Evolutionary conservation across 306 rosid species (phyloP).

Genomic region (Casuarina cunninghamiana): DNA sequence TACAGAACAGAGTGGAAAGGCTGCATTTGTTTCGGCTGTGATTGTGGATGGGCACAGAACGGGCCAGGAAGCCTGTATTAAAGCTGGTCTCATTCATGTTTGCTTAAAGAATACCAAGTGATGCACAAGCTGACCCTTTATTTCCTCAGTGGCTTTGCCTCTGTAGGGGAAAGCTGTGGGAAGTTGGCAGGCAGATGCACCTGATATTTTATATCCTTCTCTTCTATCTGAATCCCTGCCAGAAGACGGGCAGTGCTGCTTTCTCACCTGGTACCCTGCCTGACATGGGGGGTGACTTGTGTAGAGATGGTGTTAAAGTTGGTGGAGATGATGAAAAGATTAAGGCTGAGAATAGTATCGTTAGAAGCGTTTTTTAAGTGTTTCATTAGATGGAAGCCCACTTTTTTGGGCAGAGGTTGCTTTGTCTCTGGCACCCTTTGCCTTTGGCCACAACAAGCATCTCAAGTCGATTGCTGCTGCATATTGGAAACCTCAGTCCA

Average conservation of each 20-base stretch:
- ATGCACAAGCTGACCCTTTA: constrained; percentile 80
- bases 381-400: constrained; percentile 97
- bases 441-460: constrained; percentile 94
- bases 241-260: constrained; percentile 98
- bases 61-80: constrained; percentile 96
- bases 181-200: constrained; percentile 84
- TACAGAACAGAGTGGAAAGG: constrained; percentile 97
- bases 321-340: constrained; percentile 83
- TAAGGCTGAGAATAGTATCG: constrained; percentile 82
- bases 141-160: constrained; percentile 99
- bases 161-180: constrained; percentile 97
- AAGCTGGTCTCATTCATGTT: constrained; percentile 72
- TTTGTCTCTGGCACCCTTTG: constrained; percentile 87
- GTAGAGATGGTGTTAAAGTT: constrained; percentile 67
- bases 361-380: constrained; percentile 64
- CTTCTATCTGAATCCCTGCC: constrained; percentile 84
- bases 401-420: constrained; percentile 97
- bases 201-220: constrained; percentile 57
- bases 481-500: constrained; percentile 88
- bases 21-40: constrained; percentile 97
- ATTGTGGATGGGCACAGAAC: constrained; percentile 93
- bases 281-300: constrained; percentile 70
- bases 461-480: constrained; percentile 92
- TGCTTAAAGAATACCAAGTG: constrained; percentile 85
- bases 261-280: constrained; percentile 92